Percentiles rank a stretch among this genome's conserved stretches.
These are phyloP conservation scores for Hemileia vastatrix DNA, from an alignment of 1,284 basidiomycete genomes.

Conservation along the genomic window DNA sequence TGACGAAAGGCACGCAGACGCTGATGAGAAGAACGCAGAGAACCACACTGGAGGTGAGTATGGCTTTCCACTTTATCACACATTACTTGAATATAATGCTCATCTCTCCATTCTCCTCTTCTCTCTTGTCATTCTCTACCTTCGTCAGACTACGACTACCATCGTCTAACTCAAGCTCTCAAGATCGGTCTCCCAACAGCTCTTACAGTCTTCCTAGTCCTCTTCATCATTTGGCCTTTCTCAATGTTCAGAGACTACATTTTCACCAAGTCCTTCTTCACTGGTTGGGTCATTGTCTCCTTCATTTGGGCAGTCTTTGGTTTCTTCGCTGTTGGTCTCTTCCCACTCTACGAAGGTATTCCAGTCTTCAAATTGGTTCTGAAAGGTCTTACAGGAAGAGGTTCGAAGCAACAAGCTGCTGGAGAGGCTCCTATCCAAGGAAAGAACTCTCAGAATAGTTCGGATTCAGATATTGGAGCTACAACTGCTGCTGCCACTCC, in stretches of 20 bases:
- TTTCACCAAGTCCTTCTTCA: constrained; percentile 37
- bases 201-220: constrained; percentile 31
- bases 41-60: constrained; percentile 22
- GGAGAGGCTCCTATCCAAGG: too few species aligned
- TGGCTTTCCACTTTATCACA: constrained; percentile 17
- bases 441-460: neutral
- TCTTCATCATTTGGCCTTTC: constrained; percentile 42
- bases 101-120: constrained; percentile 13
- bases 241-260: constrained; percentile 40
- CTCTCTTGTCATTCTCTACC: constrained; percentile 11
- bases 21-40: constrained; percentile 8
- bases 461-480: neutral
- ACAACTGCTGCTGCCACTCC: neutral
- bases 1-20: constrained; percentile 23
- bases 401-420: neutral
- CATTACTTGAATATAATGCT: constrained; percentile 27
- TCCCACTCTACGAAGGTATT: constrained; percentile 33
- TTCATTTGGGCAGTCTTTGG: constrained; percentile 37
- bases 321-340: constrained; percentile 34
- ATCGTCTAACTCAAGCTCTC: neutral
- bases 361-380: neutral
- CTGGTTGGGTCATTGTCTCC: constrained; percentile 37
- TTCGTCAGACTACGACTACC: constrained; percentile 1
- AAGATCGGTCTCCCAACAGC: neutral
- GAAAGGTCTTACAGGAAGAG: neutral